Conservation (phyloP, 805 yeast genomes). For the Helenozyma baotianmanensis region DNA sequence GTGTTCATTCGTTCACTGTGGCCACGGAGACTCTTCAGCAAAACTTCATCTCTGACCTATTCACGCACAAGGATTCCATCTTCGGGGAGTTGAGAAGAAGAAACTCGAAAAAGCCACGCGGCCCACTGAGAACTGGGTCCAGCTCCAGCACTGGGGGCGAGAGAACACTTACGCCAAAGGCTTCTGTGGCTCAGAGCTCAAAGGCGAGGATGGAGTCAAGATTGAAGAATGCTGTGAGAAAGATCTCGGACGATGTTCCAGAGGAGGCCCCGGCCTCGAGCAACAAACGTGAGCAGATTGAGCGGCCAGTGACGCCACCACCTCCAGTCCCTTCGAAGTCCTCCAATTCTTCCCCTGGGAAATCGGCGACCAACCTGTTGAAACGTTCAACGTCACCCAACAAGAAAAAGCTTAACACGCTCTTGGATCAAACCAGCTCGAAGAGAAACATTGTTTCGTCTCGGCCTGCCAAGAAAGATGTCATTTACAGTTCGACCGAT, state of each 20-base stretch:
- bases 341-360: slow-evolving; percentile 10
- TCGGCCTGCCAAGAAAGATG: slow-evolving; percentile 23
- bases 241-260: slow-evolving; percentile 1
- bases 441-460: slow-evolving; percentile 19
- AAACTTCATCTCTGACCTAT: slow-evolving; percentile 57
- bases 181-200: slow-evolving; percentile 11
- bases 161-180: neutral
- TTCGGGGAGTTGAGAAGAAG: slow-evolving; percentile 55
- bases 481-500: slow-evolving; percentile 14
- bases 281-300: neutral
- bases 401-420: slow-evolving; percentile 23
- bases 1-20: slow-evolving; percentile 8
- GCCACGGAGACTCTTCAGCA: slow-evolving; percentile 34
- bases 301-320: slow-evolving; percentile 16
- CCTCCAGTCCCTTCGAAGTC: slow-evolving; percentile 10
- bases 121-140: slow-evolving; percentile 7
- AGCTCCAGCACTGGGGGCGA: slow-evolving; percentile 1
- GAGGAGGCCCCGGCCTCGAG: neutral
- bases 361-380: slow-evolving; percentile 15
- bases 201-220: slow-evolving; percentile 25
- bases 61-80: slow-evolving; percentile 55
- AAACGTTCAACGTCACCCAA: slow-evolving; percentile 38
- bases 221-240: slow-evolving; percentile 23
- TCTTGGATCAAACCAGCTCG: slow-evolving; percentile 1
- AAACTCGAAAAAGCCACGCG: slow-evolving; percentile 20